A percentile compares a stretch with the other conserved stretches of the same genome.
These are phyloP conservation scores for Silene uniflora DNA, from an alignment of 148 eudicot species.

Conservation along the genomic window DNA sequence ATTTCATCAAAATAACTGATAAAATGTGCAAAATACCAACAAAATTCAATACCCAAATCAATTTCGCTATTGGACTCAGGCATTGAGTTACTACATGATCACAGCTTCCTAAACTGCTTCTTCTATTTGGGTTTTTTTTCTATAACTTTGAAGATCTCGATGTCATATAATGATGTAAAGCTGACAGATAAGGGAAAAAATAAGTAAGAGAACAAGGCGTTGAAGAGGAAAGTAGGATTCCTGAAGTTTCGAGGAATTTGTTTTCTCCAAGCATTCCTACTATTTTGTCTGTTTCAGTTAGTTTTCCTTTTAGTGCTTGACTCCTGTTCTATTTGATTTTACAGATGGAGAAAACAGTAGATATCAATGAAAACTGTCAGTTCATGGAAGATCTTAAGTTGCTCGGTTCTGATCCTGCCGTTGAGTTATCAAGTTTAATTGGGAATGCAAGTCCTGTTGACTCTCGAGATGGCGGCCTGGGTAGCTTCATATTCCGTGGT, in stretches of 20 bases:
- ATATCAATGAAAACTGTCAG: constrained; percentile 67
- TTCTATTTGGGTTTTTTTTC: no score
- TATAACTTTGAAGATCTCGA: no score
- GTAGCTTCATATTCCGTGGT: constrained; percentile 73
- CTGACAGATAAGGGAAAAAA: no score
- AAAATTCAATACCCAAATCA: no score
- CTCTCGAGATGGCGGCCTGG: constrained; percentile 50
- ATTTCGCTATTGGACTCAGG: no score
- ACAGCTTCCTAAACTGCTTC: no score
- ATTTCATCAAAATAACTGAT: no score
- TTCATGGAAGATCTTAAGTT: constrained; percentile 82
- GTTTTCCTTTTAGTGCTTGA: constrained; percentile 7
- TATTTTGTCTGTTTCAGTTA: not conserved
- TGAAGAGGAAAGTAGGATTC: not conserved
- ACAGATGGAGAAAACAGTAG: constrained; percentile 97
- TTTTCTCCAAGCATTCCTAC: not conserved
- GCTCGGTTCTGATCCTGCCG: constrained; percentile 59
- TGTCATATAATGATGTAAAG: no score
- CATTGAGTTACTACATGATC: no score
- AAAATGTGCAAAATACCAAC: no score
- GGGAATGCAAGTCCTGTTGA: constrained; percentile 52
- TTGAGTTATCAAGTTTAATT: constrained; percentile 38
- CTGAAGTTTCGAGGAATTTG: not conserved
- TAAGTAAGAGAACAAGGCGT: no score
- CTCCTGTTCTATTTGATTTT: not conserved